Evolutionary conservation across 2,329 filamentous ascomycete genomes (phyloP).

Genomic region (Blastomyces gilchristii): DNA sequence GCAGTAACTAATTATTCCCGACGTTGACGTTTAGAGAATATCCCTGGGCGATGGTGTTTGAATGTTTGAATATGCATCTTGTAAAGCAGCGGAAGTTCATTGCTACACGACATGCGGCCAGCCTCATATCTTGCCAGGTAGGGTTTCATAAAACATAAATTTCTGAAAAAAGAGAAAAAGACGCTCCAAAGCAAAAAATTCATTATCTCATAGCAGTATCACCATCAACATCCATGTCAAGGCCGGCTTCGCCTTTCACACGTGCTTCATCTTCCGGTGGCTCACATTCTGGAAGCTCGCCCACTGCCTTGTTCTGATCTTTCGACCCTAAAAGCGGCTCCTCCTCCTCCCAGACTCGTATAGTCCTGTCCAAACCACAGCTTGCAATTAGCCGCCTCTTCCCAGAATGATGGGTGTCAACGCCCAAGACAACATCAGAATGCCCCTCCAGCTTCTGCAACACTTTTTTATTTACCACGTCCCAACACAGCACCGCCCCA

Average conservation of each 20-base stretch:
- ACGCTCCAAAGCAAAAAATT: background rate
- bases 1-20: background rate
- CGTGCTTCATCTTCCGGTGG: background rate
- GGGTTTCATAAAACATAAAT: background rate
- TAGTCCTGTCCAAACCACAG: constrained; percentile 51
- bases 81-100: background rate
- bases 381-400: constrained; percentile 46
- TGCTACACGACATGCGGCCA: background rate
- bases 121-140: background rate
- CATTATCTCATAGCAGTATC: constrained; percentile 11
- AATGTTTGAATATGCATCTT: background rate
- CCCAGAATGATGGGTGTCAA: constrained; percentile 48
- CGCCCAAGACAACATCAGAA: constrained; percentile 49
- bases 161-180: background rate
- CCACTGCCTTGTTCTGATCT: background rate
- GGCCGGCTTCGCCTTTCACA: background rate
- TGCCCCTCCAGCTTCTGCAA: constrained; percentile 56
- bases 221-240: constrained; percentile 9
- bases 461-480: constrained; percentile 73
- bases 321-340: constrained; percentile 12
- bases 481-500: constrained; percentile 77
- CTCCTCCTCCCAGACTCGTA: constrained; percentile 50
- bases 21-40: background rate
- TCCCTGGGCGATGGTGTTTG: background rate
- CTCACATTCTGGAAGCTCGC: background rate